A percentile compares a stretch with the other conserved stretches of the same genome.
Evolutionary conservation across 1,284 basidiomycete species (phyloP).

Genomic region (Ceratorhiza oryzae-sativae): DNA sequence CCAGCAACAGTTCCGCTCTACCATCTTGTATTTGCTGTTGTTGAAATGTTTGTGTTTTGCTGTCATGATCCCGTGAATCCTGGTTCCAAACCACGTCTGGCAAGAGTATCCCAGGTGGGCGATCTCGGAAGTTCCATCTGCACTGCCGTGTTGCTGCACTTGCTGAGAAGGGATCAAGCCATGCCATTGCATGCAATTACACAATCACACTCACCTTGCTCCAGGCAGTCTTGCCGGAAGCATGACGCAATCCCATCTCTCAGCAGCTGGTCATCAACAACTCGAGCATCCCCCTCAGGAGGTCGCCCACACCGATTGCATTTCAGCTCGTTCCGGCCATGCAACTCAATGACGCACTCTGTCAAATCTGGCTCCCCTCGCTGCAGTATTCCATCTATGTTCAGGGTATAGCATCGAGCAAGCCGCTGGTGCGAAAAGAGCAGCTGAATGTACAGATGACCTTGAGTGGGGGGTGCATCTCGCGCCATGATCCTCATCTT

Average conservation of each 20-base stretch:
- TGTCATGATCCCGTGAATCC: not conserved
- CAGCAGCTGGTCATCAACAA: not conserved
- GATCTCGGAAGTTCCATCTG: not conserved
- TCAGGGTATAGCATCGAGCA: conserved; percentile 15
- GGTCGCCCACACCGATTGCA: conserved; percentile 3
- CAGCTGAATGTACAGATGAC: conserved; percentile 6
- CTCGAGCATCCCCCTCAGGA: not conserved
- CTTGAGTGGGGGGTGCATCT: not conserved
- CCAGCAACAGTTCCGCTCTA: not conserved
- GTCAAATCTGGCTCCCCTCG: not conserved
- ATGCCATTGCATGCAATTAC: no score
- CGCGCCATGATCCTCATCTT: not conserved
- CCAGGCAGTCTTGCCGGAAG: not conserved
- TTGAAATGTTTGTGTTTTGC: not conserved
- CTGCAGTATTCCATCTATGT: conserved; percentile 7
- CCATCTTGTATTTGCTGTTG: not conserved
- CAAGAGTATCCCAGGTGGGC: not conserved
- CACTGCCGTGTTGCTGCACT: not conserved
- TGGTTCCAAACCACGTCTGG: not conserved
- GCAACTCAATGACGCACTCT: conserved; percentile 1
- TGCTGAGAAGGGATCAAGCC: no score
- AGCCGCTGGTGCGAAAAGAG: not conserved
- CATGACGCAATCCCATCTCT: not conserved
- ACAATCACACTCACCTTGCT: not conserved
- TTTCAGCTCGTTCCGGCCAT: conserved; percentile 18